Conservation (phyloP, 106 monocot species). For the Dendrobium nobile region DNA sequence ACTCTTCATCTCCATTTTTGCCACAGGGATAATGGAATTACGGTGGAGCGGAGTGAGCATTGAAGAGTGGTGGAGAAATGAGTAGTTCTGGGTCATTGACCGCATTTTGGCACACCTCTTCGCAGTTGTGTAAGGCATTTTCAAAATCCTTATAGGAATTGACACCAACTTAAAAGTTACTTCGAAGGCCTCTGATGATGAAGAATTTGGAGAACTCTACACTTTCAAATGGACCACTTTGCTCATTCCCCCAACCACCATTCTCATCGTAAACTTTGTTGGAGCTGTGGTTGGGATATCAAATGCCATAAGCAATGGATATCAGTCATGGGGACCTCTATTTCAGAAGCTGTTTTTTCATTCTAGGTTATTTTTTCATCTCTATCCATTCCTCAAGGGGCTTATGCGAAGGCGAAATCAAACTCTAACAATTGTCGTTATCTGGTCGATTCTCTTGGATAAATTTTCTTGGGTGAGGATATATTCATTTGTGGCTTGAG, state of each 20-base stretch:
- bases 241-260: conserved; percentile 76
- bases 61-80: conserved; percentile 84
- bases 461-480: conserved; percentile 85
- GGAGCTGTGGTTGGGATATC: no score
- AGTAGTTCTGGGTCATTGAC: conserved; percentile 81
- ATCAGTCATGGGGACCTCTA: neutral
- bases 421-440: conserved; percentile 80
- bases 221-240: conserved; percentile 90
- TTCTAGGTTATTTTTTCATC: conserved; percentile 87
- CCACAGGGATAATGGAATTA: conserved; percentile 61
- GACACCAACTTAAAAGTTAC: conserved; percentile 66
- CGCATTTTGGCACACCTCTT: conserved; percentile 67
- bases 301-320: no score
- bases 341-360: conserved; percentile 78
- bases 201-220: conserved; percentile 63
- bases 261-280: conserved; percentile 49
- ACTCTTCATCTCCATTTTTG: conserved; percentile 71
- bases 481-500: conserved; percentile 50
- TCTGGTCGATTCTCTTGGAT: conserved; percentile 79
- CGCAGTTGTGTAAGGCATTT: conserved; percentile 57
- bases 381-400: conserved; percentile 93
- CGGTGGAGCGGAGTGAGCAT: conserved; percentile 79
- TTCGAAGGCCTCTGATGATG: conserved; percentile 18
- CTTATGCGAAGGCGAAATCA: conserved; percentile 81
- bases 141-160: conserved; percentile 61